phyloP scores from a whole-genome alignment of 228 moss, liverwort and hornwort species.

The Sphagnum fallax region DNA sequence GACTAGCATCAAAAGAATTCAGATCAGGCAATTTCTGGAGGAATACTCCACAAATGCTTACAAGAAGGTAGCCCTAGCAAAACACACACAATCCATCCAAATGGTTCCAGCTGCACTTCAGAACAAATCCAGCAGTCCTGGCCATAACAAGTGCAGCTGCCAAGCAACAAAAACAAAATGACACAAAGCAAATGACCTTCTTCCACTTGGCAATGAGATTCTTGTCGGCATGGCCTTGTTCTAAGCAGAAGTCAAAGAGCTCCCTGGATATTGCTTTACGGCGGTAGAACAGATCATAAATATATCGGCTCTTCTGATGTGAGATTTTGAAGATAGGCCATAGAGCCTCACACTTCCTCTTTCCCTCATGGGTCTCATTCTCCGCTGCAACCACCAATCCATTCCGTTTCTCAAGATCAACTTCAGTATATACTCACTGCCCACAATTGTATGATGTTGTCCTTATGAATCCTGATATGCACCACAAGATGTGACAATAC shows the following conservation, averaged over 20 bases:
- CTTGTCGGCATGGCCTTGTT: slow-evolving; percentile 94
- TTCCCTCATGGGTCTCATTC: slow-evolving; percentile 98
- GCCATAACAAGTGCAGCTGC: not conserved
- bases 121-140: no score
- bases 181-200: slow-evolving; percentile 42
- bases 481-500: no score
- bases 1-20: no score
- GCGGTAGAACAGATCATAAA: slow-evolving; percentile 89
- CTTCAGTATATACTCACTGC: not conserved
- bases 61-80: no score
- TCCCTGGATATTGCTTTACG: slow-evolving; percentile 90
- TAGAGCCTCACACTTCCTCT: slow-evolving; percentile 95
- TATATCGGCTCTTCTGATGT: slow-evolving; percentile 96
- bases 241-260: slow-evolving; percentile 93
- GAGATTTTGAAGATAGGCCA: slow-evolving; percentile 99
- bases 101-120: no score
- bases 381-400: slow-evolving; percentile 56
- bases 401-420: not conserved
- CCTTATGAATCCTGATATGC: no score
- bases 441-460: no score
- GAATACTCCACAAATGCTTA: no score
- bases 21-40: no score
- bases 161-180: not conserved
- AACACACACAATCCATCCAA: no score
- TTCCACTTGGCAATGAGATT: slow-evolving; percentile 98